Evolutionary conservation across 306 rosid species (phyloP).

Genomic region (Nissolia schottii): DNA sequence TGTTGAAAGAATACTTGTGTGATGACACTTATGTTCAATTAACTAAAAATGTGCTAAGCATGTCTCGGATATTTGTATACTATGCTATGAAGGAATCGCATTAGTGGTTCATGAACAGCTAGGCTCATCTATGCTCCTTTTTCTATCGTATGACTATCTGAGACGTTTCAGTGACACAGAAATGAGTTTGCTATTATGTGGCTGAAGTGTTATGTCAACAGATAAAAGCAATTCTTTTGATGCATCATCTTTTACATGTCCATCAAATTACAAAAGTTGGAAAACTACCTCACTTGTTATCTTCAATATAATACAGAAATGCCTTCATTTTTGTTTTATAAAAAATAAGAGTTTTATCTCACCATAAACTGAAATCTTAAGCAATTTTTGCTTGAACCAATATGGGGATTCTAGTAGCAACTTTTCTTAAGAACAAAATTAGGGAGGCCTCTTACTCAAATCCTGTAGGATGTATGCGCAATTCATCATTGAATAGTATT

Average conservation of each 20-base stretch:
- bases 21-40: neutral
- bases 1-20: neutral
- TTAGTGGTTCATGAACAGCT: neutral
- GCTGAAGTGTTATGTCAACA: neutral
- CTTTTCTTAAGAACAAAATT: neutral
- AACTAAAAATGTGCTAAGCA: no score
- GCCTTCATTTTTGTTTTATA: no score
- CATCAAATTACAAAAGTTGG: neutral
- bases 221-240: neutral
- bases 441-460: neutral
- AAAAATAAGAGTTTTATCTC: no score
- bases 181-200: neutral
- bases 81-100: neutral
- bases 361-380: neutral
- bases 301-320: no score
- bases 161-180: neutral
- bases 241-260: slow-evolving; percentile 3
- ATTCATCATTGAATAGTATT: neutral
- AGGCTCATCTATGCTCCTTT: neutral
- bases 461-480: neutral
- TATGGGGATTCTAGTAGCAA: neutral
- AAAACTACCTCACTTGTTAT: no score
- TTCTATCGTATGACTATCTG: neutral
- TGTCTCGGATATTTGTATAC: neutral
- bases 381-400: neutral